Base-by-base conservation (phyloP, 2,329 filamentous ascomycete species). In the Verticillium tricorpus region DNA sequence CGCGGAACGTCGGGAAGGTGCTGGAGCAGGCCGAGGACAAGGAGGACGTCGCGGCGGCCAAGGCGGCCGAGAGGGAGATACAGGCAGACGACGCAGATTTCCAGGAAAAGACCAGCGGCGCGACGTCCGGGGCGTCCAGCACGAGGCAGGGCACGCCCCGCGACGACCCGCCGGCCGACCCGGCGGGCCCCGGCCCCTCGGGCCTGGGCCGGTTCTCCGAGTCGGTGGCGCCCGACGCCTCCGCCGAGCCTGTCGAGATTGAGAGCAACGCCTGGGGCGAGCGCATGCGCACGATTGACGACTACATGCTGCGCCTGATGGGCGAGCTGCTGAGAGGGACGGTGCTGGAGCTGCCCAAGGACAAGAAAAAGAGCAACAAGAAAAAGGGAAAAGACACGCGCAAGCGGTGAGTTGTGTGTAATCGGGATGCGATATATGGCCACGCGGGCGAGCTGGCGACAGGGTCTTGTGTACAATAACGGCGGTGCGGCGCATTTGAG, bases 1-100 rank as follows among this genome's bases (percentile, higher is more conserved):
- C 87, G 61, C 82, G 83, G 45, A 82, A 79, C 34, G 87, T 90
- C 1, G 85, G 88, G 3, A 85, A 89, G 17, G 91, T 89, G 0
- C 87, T 99, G 35, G 93, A 96, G 68, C 90, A 92, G 66, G 94
- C 93, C 0, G 95, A 99, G 75, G 95, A 99, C 69, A 86, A 86
- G 57, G 95, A 99, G 72, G 95, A 99, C 71, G 91, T 94, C 15
- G 88, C 88, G 31, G 95, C 95, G 0, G 95, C 95, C 2, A 89
- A 91, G 59, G 85, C 90, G 11, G 95, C 95, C 0, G 90, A 96
- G 72, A 95, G 91, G 70, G 95, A 99, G 73, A 89, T 95, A 56
- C 87, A 92, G 69, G 89, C 91, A 28, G 92, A 96, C 67, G 92
- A 93, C 56, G 91, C 87, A 5, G 93, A 96, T 70, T 96, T 96